Conservation (phyloP, 768 basidiomycete species). For the Crepidotus variabilis region DNA sequence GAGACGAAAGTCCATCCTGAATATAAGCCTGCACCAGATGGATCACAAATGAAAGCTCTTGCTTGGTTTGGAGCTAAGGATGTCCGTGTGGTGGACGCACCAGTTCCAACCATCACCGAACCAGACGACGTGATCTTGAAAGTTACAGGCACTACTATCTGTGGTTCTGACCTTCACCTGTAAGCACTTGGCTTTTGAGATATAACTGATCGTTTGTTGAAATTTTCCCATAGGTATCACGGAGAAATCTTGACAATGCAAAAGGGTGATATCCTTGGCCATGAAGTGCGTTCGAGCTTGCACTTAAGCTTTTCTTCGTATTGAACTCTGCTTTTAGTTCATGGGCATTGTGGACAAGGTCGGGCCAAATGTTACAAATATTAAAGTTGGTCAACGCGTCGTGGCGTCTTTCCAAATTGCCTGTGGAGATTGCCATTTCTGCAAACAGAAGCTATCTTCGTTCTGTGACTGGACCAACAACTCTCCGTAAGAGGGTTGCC, state of each 20-base stretch:
- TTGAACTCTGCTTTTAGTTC: slow-evolving; percentile 30
- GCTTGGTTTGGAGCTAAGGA: slow-evolving; percentile 62
- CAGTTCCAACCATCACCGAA: slow-evolving; percentile 56
- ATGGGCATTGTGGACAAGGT: slow-evolving; percentile 69
- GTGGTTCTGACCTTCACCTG: slow-evolving; percentile 64
- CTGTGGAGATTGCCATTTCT: slow-evolving; percentile 69
- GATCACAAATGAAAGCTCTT: slow-evolving; percentile 62
- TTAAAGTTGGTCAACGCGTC: slow-evolving; percentile 64
- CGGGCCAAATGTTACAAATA: slow-evolving; percentile 58
- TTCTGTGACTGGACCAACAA: slow-evolving; percentile 75
- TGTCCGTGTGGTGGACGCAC: slow-evolving; percentile 37
- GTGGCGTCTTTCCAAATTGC: slow-evolving; percentile 80
- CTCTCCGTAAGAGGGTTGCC: slow-evolving; percentile 39
- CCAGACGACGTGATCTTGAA: slow-evolving; percentile 73
- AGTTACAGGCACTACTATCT: slow-evolving; percentile 75
- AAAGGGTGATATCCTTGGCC: slow-evolving; percentile 1
- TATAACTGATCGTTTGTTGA: neutral
- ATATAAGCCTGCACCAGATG: slow-evolving; percentile 45
- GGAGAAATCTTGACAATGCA: slow-evolving; percentile 68
- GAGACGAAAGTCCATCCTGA: slow-evolving; percentile 39
- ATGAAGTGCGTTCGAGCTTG: neutral
- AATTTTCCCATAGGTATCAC: slow-evolving; percentile 38
- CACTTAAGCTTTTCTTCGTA: neutral
- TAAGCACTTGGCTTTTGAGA: slow-evolving; percentile 10
- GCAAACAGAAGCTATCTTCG: slow-evolving; percentile 68